A percentile compares a stretch with the other conserved stretches of the same genome.
Evolutionary conservation across 2,329 filamentous ascomycete genomes (phyloP).

Genomic region (Calonectria pseudoturangicola): DNA sequence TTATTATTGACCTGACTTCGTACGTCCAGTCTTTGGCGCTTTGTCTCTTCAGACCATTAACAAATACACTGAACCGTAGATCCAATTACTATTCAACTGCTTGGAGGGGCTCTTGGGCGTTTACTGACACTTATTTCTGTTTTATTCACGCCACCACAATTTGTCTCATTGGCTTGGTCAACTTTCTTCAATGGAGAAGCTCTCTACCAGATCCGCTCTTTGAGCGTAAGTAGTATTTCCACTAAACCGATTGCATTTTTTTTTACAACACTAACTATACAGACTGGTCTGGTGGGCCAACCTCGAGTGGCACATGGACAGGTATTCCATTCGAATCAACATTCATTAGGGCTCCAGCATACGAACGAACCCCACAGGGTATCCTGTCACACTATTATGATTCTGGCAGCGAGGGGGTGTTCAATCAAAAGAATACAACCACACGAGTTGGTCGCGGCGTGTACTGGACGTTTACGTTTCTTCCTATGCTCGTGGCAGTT

Average conservation of each 20-base stretch:
- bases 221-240: neutral
- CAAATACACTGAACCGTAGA: no score
- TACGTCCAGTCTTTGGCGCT: no score
- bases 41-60: no score
- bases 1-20: no score
- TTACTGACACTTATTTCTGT: neutral
- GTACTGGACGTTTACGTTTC: neutral
- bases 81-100: neutral
- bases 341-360: neutral
- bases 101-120: neutral
- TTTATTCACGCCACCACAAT: neutral
- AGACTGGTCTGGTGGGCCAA: neutral
- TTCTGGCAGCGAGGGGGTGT: neutral
- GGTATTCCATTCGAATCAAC: neutral
- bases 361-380: neutral
- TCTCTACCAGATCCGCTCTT: neutral
- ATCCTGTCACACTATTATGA: neutral
- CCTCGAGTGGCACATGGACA: neutral
- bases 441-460: neutral
- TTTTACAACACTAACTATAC: neutral
- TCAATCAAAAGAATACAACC: neutral
- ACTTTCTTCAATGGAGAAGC: neutral
- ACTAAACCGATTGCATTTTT: neutral
- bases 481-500: neutral
- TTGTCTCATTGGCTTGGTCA: neutral